These are phyloP conservation scores for Xylariaceae sp. DNA, from an alignment of 2,329 filamentous ascomycete genomes.

Conservation along the genomic window DNA sequence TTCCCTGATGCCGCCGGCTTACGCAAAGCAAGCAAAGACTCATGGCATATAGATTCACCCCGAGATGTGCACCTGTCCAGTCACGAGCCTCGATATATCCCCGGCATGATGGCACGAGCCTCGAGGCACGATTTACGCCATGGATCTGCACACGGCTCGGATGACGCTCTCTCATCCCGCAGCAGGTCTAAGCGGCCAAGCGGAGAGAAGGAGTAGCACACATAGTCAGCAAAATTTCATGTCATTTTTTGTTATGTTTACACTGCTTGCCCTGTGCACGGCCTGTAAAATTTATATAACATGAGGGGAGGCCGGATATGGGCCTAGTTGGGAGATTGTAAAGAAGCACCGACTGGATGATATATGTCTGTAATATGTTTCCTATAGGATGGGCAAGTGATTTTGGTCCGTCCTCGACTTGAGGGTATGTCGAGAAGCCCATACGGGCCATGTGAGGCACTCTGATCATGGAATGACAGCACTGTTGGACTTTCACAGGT, in stretches of 20 bases:
- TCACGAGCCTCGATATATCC: constrained; percentile 64
- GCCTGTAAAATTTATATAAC: too few relatives aligned
- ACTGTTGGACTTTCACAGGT: too few relatives aligned
- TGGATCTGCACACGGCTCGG: constrained; percentile 36
- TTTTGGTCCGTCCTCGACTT: too few relatives aligned
- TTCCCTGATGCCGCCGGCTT: constrained; percentile 16
- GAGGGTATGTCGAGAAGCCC: too few relatives aligned
- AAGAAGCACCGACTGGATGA: too few relatives aligned
- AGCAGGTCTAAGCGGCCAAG: constrained; percentile 16
- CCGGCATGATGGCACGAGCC: constrained; percentile 58
- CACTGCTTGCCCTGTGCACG: too few relatives aligned
- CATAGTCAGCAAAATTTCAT: constrained; percentile 1
- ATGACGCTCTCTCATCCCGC: constrained; percentile 24
- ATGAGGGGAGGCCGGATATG: too few relatives aligned
- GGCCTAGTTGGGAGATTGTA: too few relatives aligned
- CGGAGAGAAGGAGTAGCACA: constrained; percentile 21
- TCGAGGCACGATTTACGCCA: constrained; percentile 37
- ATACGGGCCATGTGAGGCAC: too few relatives aligned
- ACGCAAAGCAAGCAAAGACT: constrained; percentile 32
- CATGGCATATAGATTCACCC: constrained; percentile 35
- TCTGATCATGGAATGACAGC: too few relatives aligned
- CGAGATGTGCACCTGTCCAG: constrained; percentile 47
- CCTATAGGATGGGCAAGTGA: too few relatives aligned
- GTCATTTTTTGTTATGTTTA: not conserved
- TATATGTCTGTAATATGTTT: too few relatives aligned